Conservation (phyloP, 1,284 basidiomycete species). For the Ceratobasidium sp. region DNA sequence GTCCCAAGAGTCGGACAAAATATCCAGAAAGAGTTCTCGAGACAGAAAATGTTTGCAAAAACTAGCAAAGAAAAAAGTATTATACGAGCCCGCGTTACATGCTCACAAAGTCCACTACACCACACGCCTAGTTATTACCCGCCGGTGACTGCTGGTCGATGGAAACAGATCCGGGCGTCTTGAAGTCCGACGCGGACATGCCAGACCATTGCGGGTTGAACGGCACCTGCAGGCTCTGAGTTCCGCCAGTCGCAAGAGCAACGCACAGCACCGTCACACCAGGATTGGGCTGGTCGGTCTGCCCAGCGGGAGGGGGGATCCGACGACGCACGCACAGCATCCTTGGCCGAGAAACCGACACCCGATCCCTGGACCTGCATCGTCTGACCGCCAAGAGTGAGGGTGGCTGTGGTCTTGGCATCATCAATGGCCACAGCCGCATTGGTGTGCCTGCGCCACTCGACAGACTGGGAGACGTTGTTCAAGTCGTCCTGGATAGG, state of each 20-base stretch:
- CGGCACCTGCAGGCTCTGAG: conserved; percentile 78
- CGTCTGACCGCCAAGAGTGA: conserved; percentile 63
- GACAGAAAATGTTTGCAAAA: conserved; percentile 25
- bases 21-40: conserved; percentile 2
- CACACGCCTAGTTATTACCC: conserved; percentile 52
- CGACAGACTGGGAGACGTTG: conserved; percentile 63
- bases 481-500: conserved; percentile 89
- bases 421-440: conserved; percentile 68
- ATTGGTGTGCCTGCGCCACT: conserved; percentile 98
- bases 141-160: conserved; percentile 76
- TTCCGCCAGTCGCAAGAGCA: conserved; percentile 70
- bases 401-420: conserved; percentile 69
- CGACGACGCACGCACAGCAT: conserved; percentile 65
- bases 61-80: conserved; percentile 10
- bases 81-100: conserved; percentile 16
- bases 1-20: conserved; percentile 1
- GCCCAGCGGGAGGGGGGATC: conserved; percentile 71
- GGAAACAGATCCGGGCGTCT: conserved; percentile 72
- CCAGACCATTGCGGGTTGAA: conserved; percentile 88
- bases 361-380: conserved; percentile 66
- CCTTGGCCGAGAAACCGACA: conserved; percentile 62
- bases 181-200: conserved; percentile 66
- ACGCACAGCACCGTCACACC: conserved; percentile 85
- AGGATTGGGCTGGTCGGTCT: conserved; percentile 77
- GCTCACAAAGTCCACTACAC: conserved; percentile 2